Evolutionary conservation across 371 early-diverging fungal species (phyloP), one percentile per base, ranked within the genome.

Genomic region (Basidiobolus meristosporus): DNA sequence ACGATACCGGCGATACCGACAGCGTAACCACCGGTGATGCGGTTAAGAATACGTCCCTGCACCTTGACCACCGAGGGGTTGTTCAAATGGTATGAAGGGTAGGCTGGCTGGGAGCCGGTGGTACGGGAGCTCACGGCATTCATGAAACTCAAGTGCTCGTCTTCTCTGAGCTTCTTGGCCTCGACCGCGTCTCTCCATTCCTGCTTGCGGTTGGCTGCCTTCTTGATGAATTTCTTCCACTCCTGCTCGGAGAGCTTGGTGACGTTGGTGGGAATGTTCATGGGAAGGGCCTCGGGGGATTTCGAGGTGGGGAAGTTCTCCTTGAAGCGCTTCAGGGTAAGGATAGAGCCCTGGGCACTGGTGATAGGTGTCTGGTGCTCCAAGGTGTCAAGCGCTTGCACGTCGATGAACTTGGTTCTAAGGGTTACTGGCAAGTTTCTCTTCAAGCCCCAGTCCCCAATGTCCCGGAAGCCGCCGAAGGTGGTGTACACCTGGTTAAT

Each of bases 381-480:
- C 20, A 60, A 53, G 10, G 81, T 76, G 44, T 83, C 84, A 22
- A 80, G 57, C n/a, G 60, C 57, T 22, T 56, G 49, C 14, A 83
- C 57, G 15, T 69, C 67, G 33, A 73, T 60, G 40, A 59, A 49
- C 19, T 60, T 60, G 14, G 82, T 72, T 28, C 66, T 58, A 40
- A 78, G 59, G 20, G 68, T 67, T 16, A 57, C 62, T 12, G 84
- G 82, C 37, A 83, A 50, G 40, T 64, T 63, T 22, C 81, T 75
- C 52, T 83, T 83, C 50, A 83, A 41, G 14, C 84, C 84, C 80
- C 80, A 83, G 45, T 80, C 75, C 22, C 77, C 79, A n/a, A 51
- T 52, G 26, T 52, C 41, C 47, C 69, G 68, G 38, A 46, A 42
- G n/a, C 53, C 57, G 30, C 45, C 47, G 11, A 62, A 52, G 21